Evolutionary conservation across 305 asterid species (phyloP).

Genomic region (Rubia tinctorum): DNA sequence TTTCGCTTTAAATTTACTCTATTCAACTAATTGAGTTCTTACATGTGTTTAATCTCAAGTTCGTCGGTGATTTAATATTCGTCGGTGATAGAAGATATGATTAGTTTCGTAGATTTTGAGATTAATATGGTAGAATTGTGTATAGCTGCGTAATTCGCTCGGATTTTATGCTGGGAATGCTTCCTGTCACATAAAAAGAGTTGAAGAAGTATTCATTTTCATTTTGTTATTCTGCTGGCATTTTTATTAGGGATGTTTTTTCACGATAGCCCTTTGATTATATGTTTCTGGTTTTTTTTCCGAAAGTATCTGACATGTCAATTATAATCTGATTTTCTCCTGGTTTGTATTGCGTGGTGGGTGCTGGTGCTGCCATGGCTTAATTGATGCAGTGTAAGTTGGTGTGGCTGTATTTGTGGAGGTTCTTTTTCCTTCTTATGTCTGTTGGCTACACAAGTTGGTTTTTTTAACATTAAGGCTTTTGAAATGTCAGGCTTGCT

Average conservation of each 20-base stretch:
- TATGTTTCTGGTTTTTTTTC: background rate
- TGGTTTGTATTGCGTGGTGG: slow-evolving; percentile 26
- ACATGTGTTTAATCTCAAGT: background rate
- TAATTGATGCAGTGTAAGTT: slow-evolving; percentile 76
- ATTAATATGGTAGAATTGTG: background rate
- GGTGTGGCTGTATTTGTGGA: slow-evolving; percentile 26
- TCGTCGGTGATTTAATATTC: background rate
- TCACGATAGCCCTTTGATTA: background rate
- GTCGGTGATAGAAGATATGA: background rate
- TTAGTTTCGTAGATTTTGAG: background rate
- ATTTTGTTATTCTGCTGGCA: background rate
- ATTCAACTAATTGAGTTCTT: background rate
- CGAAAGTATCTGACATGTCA: slow-evolving; percentile 3
- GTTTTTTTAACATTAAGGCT: slow-evolving; percentile 18
- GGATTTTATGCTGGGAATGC: slow-evolving; percentile 1
- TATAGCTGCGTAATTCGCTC: background rate
- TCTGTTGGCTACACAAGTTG: slow-evolving; percentile 3
- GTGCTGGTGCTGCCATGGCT: slow-evolving; percentile 13
- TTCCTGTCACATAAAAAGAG: background rate
- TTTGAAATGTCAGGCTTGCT: slow-evolving; percentile 69
- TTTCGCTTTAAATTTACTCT: slow-evolving; percentile 4
- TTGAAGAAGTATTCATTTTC: background rate
- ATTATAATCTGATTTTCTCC: slow-evolving; percentile 22
- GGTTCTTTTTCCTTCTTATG: slow-evolving; percentile 14
- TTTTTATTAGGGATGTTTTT: background rate